These are phyloP conservation scores for Caryopteris hybrid DNA, from an alignment of 305 asterid species.

Conservation along the genomic window DNA sequence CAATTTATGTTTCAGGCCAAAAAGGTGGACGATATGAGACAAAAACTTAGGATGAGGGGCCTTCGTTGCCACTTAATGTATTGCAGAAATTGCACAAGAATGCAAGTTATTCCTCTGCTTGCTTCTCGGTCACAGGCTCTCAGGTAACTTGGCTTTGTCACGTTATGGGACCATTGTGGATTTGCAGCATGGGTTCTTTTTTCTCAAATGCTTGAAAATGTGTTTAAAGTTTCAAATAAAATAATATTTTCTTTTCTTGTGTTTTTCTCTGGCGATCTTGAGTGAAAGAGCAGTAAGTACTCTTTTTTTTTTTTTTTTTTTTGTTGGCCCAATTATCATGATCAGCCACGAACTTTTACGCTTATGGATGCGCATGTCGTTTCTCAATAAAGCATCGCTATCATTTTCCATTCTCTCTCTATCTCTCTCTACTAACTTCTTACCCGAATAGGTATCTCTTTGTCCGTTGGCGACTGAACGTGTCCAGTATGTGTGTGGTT, in stretches of 20 bases:
- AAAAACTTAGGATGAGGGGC: constrained; percentile 88
- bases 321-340: too few species aligned
- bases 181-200: not conserved
- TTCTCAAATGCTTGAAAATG: not conserved
- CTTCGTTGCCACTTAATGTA: constrained; percentile 87
- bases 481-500: constrained; percentile 72
- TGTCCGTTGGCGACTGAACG: constrained; percentile 83
- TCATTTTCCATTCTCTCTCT: too few species aligned
- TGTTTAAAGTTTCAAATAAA: too few species aligned
- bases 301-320: too few species aligned
- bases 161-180: not conserved
- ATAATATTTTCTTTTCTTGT: not conserved
- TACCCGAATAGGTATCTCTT: constrained; percentile 90
- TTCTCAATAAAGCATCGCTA: too few species aligned
- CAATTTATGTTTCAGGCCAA: constrained; percentile 48
- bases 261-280: not conserved
- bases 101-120: constrained; percentile 80
- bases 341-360: too few species aligned
- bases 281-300: not conserved
- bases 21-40: constrained; percentile 82
- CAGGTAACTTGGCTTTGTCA: constrained; percentile 32
- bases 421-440: too few species aligned
- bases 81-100: constrained; percentile 74
- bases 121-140: constrained; percentile 94
- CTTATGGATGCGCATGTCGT: too few species aligned